These are phyloP conservation scores for Coffea canephora DNA, from an alignment of 257 asterid species.

Conservation along the genomic window DNA sequence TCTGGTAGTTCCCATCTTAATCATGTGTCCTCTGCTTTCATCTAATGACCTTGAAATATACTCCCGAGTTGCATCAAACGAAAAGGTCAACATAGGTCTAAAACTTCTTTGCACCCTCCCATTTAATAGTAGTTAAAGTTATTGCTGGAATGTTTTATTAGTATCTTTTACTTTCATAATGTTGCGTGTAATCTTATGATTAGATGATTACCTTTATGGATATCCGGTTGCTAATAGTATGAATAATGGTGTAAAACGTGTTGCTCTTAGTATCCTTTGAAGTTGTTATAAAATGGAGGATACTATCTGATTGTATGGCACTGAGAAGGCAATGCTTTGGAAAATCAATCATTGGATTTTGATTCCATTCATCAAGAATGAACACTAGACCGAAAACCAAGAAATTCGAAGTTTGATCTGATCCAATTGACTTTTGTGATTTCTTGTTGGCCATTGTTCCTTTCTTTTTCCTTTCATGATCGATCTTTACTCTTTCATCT, in stretches of 20 bases:
- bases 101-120: background rate
- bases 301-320: slow-evolving; percentile 32
- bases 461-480: slow-evolving; percentile 17
- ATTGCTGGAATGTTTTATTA: background rate
- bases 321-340: slow-evolving; percentile 41
- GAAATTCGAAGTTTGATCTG: slow-evolving; percentile 52
- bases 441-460: slow-evolving; percentile 72
- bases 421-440: slow-evolving; percentile 59
- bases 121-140: background rate
- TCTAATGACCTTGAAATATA: background rate
- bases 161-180: background rate
- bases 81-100: background rate
- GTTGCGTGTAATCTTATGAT: background rate
- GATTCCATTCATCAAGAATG: slow-evolving; percentile 45
- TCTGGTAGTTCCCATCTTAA: background rate
- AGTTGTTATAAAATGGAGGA: slow-evolving; percentile 20
- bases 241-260: background rate
- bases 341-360: slow-evolving; percentile 65
- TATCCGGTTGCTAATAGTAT: too few species aligned
- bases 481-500: slow-evolving; percentile 17
- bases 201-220: background rate
- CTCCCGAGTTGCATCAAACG: background rate
- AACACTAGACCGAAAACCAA: slow-evolving; percentile 47
- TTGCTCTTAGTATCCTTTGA: slow-evolving; percentile 18
- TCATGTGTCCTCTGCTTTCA: too few species aligned